Evolutionary conservation across 148 eudicot genomes (phyloP).

Genomic region (Amaranthus hypochondriacus): DNA sequence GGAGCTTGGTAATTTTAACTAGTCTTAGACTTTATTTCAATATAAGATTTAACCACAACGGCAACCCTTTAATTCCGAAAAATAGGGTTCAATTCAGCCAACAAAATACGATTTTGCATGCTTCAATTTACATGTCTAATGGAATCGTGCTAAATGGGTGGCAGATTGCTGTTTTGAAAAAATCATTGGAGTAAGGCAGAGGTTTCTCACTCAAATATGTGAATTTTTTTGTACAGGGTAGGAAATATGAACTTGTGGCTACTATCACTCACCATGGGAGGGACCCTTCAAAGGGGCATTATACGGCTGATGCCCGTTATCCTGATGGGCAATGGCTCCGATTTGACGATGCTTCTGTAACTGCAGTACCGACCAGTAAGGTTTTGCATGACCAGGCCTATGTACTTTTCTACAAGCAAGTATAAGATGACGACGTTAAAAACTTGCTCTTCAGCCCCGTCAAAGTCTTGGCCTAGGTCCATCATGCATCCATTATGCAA

Average conservation of each 20-base stretch:
- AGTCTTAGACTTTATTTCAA: no score
- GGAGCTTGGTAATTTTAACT: no score
- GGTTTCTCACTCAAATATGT: background rate
- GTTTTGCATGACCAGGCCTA: conserved; percentile 92
- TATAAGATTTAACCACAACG: no score
- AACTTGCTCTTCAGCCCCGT: background rate
- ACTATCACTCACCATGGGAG: conserved; percentile 90
- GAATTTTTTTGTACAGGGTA: conserved; percentile 42
- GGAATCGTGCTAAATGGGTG: no score
- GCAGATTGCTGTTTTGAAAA: no score
- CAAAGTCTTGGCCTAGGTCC: conserved; percentile 8
- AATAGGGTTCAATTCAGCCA: no score
- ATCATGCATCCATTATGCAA: background rate
- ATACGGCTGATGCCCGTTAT: conserved; percentile 82
- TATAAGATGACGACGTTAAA: conserved; percentile 23
- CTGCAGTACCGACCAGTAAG: conserved; percentile 51
- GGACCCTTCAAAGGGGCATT: conserved; percentile 94
- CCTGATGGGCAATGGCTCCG: conserved; percentile 73
- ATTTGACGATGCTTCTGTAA: conserved; percentile 87
- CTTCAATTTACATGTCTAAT: no score
- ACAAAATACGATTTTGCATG: no score
- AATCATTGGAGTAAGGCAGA: no score
- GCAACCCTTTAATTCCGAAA: no score
- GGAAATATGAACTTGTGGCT: conserved; percentile 82
- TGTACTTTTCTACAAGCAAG: conserved; percentile 86